These are phyloP conservation scores for Phytophthora crassamura DNA, from an alignment of 352 stramenopile species.

Conservation along the genomic window DNA sequence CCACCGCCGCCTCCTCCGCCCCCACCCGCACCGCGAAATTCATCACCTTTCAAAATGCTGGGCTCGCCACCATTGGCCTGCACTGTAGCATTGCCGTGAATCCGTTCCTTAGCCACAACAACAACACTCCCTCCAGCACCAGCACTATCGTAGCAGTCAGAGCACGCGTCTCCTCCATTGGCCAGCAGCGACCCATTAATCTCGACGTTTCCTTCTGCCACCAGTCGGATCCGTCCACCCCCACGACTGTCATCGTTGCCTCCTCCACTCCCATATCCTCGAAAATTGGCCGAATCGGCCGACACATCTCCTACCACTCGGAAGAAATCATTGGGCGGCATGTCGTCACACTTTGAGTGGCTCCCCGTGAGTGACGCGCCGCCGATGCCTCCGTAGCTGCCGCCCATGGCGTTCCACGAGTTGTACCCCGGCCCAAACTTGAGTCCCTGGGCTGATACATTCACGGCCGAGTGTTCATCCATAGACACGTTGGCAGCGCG, in stretches of 20 bases:
- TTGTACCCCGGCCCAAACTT: constrained; percentile 88
- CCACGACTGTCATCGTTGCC: constrained; percentile 66
- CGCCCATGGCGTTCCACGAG: constrained; percentile 68
- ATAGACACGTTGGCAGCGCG: constrained; percentile 48
- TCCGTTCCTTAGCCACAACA: constrained; percentile 40
- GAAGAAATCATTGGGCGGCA: constrained; percentile 68
- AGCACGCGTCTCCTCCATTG: constrained; percentile 65
- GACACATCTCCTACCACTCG: constrained; percentile 67
- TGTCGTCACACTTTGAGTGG: constrained; percentile 54
- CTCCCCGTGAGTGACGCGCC: constrained; percentile 62
- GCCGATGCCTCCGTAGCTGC: constrained; percentile 79
- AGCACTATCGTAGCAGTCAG: constrained; percentile 65
- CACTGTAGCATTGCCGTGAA: constrained; percentile 52
- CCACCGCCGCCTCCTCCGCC: constrained; percentile 63
- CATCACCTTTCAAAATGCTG: constrained; percentile 38
- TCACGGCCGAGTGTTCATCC: constrained; percentile 52
- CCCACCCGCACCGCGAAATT: constrained; percentile 50
- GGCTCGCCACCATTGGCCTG: constrained; percentile 66
- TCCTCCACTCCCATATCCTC: constrained; percentile 84
- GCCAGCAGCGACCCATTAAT: constrained; percentile 72
- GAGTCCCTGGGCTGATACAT: constrained; percentile 67
- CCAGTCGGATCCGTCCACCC: constrained; percentile 66
- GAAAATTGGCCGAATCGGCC: constrained; percentile 66
- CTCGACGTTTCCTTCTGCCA: constrained; percentile 42
- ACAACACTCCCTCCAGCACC: constrained; percentile 58